phyloP scores from a whole-genome alignment of 768 basidiomycete genomes.

The Grammothele lineata region DNA sequence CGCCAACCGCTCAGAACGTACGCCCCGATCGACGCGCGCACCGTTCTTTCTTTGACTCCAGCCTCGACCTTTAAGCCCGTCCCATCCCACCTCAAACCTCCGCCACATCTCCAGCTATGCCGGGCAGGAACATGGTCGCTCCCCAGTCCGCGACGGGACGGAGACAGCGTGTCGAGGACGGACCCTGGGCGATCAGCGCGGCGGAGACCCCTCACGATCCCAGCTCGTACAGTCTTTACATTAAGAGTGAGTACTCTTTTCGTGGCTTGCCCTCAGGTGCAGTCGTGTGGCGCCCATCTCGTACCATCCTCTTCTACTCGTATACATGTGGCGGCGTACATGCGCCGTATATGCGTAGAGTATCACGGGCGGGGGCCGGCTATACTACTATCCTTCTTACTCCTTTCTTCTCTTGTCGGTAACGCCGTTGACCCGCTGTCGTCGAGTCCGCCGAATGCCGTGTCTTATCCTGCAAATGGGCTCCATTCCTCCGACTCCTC shows the following conservation, averaged over 20 bases:
- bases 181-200: constrained; percentile 84
- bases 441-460: no score
- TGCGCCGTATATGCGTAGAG: no score
- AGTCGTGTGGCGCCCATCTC: no score
- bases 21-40: constrained; percentile 34
- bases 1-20: constrained; percentile 29
- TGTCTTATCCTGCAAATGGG: no score
- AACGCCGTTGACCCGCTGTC: no score
- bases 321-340: no score
- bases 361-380: no score
- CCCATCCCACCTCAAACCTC: background rate
- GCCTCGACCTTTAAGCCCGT: constrained; percentile 23
- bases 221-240: constrained; percentile 74
- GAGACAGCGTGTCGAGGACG: constrained; percentile 65
- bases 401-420: no score
- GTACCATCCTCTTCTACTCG: no score
- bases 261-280: constrained; percentile 8
- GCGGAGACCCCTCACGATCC: constrained; percentile 79
- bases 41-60: constrained; percentile 39
- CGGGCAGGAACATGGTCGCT: constrained; percentile 22
- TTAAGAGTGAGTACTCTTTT: constrained; percentile 69
- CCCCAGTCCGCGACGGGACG: constrained; percentile 27
- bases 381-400: no score
- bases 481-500: constrained; percentile 7
- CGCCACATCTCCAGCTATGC: constrained; percentile 16